Base-by-base conservation (phyloP, 495 filamentous ascomycete genomes). In the Astrothelium macrocarpum region DNA sequence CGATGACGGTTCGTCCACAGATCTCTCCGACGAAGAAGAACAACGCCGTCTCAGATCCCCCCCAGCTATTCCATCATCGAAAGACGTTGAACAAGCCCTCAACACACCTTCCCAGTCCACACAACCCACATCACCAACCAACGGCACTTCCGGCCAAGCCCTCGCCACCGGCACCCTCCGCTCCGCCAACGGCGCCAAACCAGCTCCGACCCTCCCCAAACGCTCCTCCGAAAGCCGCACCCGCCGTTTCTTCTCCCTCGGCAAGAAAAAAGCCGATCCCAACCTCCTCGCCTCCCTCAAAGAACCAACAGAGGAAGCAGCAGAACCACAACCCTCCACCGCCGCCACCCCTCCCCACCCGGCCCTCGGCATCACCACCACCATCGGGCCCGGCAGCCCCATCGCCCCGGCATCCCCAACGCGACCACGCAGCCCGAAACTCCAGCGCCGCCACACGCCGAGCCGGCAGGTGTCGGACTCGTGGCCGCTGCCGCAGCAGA, bases 1-100 rank as follows among this genome's bases (percentile, higher is more conserved):
- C 64, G 84, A 84, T 39, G 77, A 78, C 60, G 67, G 71, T 20
- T 85, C 89, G 61, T 88, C 86, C 4, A 86, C 85, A 26, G 85
- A 89, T 61, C 77, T 90, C n/a, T 81, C 86, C 43, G 85, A 87
- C 66, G 85, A 82, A 60, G 71, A 76, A 43, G 66, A 68, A 10
- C 70, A 75, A 42, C 25, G 28, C 2, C 42, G 67, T 46, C 29
- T n/a, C 25, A 20, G 26, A 16, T 18, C n/a, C n/a, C 28, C 67
- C 2, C 39, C 39, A 32, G 25, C 39, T 3, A 42, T 60, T 14
- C 59, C 49, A 26, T 49, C 36, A 32, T 53, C 53, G 7, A 32
- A 45, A 1, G 43, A 45, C 14, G 49, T 63, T 18, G 60, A 65
- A 66, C 23, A 59, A 60, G 53, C 69, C 32, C 32, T 59, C 36